These are phyloP conservation scores for Epicoccum sorghinum DNA, from an alignment of 2,329 filamentous ascomycete species.

Conservation along the genomic window DNA sequence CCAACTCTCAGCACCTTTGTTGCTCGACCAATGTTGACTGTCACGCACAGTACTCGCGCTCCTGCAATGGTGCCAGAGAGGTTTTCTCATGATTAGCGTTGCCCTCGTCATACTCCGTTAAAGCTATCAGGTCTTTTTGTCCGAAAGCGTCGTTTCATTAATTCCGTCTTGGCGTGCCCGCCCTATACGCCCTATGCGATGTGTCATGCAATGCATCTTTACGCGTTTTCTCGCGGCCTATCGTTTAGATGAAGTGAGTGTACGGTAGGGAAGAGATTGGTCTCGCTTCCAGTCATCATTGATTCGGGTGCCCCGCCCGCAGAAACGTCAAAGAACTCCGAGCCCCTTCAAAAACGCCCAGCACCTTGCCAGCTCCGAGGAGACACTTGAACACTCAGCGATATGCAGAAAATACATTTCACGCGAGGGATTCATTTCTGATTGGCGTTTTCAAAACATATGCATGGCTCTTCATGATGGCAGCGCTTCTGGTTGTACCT, in stretches of 20 bases:
- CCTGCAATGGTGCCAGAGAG: too few relatives aligned
- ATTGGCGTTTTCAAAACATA: too few relatives aligned
- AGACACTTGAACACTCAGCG: too few relatives aligned
- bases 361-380: too few relatives aligned
- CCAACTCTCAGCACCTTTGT: background rate
- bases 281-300: conserved; percentile 9
- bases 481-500: too few relatives aligned
- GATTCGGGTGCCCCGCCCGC: conserved; percentile 9
- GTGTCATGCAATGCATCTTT: conserved; percentile 2
- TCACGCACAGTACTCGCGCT: background rate
- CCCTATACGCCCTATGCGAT: background rate
- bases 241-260: conserved; percentile 2
- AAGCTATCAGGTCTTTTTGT: conserved; percentile 1
- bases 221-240: conserved; percentile 1
- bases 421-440: too few relatives aligned
- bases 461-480: too few relatives aligned
- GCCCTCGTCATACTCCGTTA: background rate
- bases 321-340: conserved; percentile 7
- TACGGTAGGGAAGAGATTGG: background rate
- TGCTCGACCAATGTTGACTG: background rate
- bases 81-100: background rate
- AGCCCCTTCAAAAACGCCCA: conserved; percentile 1
- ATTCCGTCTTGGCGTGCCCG: conserved; percentile 14
- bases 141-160: conserved; percentile 4
- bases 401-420: too few relatives aligned